Percentiles rank a stretch among this genome's conserved stretches.
These are phyloP conservation scores for Blastobotrys elegans DNA, from an alignment of 1,139 yeast genomes.

Conservation along the genomic window DNA sequence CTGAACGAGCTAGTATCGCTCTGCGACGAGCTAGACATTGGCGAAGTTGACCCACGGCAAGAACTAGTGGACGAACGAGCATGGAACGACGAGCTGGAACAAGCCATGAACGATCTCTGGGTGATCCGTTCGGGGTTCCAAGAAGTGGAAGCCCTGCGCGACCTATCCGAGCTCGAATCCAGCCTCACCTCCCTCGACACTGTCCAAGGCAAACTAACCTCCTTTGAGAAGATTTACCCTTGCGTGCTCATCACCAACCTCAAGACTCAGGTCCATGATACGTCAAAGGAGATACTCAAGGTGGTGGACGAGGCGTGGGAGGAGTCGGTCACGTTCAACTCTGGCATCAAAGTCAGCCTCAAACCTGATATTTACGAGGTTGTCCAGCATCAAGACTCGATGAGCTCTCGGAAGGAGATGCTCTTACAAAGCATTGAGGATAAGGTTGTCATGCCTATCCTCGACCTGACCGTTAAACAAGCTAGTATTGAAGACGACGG, in stretches of 20 bases:
- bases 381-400: slow-evolving; percentile 19
- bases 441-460: slow-evolving; percentile 22
- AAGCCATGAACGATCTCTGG: slow-evolving; percentile 27
- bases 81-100: slow-evolving; percentile 6
- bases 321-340: slow-evolving; percentile 15
- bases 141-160: slow-evolving; percentile 26
- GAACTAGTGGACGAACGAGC: slow-evolving; percentile 7
- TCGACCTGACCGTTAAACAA: slow-evolving; percentile 16
- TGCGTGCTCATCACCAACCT: slow-evolving; percentile 18
- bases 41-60: slow-evolving; percentile 6
- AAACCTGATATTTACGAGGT: slow-evolving; percentile 20
- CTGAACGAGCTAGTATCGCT: slow-evolving; percentile 6
- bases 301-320: slow-evolving; percentile 23
- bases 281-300: slow-evolving; percentile 14
- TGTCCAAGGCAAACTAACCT: slow-evolving; percentile 20
- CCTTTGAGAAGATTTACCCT: slow-evolving; percentile 19
- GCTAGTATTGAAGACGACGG: slow-evolving; percentile 12
- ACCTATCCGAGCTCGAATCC: slow-evolving; percentile 25
- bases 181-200: slow-evolving; percentile 26
- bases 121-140: slow-evolving; percentile 29
- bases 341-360: slow-evolving; percentile 15
- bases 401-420: slow-evolving; percentile 19
- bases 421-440: slow-evolving; percentile 23
- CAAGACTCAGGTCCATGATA: slow-evolving; percentile 9
- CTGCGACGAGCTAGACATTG: slow-evolving; percentile 5